Evolutionary conservation across 148 eudicot genomes (phyloP).

Genomic region (Rhododendron simsii): DNA sequence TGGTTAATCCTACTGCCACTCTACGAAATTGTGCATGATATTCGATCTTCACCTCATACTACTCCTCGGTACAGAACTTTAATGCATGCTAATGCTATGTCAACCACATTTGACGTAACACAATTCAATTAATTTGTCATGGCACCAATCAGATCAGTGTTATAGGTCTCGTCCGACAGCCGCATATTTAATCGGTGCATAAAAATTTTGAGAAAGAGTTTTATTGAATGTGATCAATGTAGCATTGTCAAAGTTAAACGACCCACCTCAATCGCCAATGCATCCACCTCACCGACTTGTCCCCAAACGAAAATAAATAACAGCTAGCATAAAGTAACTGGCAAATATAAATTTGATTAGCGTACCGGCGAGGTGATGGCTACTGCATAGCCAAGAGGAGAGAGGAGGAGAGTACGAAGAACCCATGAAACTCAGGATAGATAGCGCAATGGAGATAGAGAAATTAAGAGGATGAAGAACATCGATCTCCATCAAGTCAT

Average conservation of each 20-base stretch:
- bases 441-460: conserved; percentile 21
- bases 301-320: neutral
- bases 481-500: neutral
- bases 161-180: too few species aligned
- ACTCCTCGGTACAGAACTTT: too few species aligned
- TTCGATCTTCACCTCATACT: too few species aligned
- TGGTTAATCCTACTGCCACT: too few species aligned
- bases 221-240: neutral
- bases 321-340: neutral
- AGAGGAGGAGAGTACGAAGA: conserved; percentile 9
- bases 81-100: neutral
- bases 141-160: too few species aligned
- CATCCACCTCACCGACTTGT: neutral
- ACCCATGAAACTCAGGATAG: conserved; percentile 44
- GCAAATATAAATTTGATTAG: neutral
- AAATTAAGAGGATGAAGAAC: neutral
- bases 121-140: too few species aligned
- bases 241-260: neutral
- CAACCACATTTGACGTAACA: neutral
- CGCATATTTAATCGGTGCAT: too few species aligned
- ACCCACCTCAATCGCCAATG: neutral
- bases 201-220: too few species aligned
- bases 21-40: too few species aligned
- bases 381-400: neutral
- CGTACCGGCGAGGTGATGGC: neutral